Percentiles rank a stretch among this genome's conserved stretches.
These are phyloP conservation scores for Tuber aestivum DNA, from an alignment of 495 filamentous ascomycete species.

Conservation along the genomic window DNA sequence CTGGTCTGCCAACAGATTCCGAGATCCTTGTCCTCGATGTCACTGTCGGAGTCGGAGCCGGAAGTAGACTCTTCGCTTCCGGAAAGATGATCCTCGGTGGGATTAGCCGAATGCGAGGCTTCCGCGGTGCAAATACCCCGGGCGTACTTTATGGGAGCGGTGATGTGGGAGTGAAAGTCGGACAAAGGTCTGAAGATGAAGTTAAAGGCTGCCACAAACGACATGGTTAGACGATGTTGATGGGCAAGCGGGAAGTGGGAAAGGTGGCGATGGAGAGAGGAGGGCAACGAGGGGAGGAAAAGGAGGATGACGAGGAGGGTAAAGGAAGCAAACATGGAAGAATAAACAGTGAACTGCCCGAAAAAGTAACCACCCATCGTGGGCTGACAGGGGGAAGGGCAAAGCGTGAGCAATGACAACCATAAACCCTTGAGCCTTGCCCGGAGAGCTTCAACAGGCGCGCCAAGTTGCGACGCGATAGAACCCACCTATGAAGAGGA, in stretches of 20 bases:
- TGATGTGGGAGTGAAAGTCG: not conserved
- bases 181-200: not conserved
- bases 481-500: not conserved
- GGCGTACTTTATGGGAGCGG: not conserved
- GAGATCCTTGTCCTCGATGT: not conserved
- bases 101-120: not conserved
- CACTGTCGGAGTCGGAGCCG: not conserved
- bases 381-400: not conserved
- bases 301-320: not conserved
- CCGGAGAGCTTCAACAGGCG: not conserved
- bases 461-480: constrained; percentile 2
- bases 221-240: not conserved
- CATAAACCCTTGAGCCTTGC: not conserved
- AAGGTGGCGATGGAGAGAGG: not conserved
- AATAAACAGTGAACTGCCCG: not conserved
- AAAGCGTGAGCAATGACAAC: not conserved
- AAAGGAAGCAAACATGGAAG: not conserved
- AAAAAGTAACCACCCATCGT: not conserved
- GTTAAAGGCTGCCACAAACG: not conserved
- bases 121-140: not conserved
- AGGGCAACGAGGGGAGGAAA: not conserved
- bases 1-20: not conserved
- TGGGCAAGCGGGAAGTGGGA: not conserved
- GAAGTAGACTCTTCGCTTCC: not conserved
- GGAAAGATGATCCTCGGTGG: not conserved